Conservation (phyloP, 2,329 filamentous ascomycete species). For the Alternaria ethzedia region DNA sequence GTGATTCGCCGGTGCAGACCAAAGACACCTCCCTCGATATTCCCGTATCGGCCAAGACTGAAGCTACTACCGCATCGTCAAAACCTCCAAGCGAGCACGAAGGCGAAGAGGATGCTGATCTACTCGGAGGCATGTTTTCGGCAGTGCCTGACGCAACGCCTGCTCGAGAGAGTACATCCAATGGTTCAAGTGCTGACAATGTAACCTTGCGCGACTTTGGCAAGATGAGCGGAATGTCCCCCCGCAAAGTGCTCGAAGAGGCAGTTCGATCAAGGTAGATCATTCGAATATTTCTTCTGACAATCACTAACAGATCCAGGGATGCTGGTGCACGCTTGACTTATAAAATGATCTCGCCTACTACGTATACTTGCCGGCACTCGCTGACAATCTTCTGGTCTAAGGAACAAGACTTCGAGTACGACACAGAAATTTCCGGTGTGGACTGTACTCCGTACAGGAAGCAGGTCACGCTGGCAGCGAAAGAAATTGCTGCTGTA, state of each 20-base stretch:
- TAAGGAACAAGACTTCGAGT: conserved; percentile 67
- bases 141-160: conserved; percentile 52
- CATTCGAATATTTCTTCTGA: background rate
- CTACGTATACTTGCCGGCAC: conserved; percentile 77
- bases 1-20: background rate
- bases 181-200: conserved; percentile 52
- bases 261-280: conserved; percentile 78
- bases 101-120: conserved; percentile 61
- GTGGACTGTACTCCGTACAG: conserved; percentile 55
- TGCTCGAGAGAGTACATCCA: conserved; percentile 38
- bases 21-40: background rate
- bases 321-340: conserved; percentile 72
- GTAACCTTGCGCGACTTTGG: conserved; percentile 82
- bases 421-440: conserved; percentile 50
- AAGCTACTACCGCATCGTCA: background rate
- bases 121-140: conserved; percentile 66
- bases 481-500: conserved; percentile 75
- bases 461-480: conserved; percentile 68
- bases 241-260: conserved; percentile 80
- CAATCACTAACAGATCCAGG: conserved; percentile 50
- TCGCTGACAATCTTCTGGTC: conserved; percentile 79
- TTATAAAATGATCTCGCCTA: conserved; percentile 74
- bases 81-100: conserved; percentile 18
- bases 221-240: conserved; percentile 77
- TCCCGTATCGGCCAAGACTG: background rate